Base-by-base conservation (phyloP, 2,329 filamentous ascomycete species). In the Sporothrix inflata region DNA sequence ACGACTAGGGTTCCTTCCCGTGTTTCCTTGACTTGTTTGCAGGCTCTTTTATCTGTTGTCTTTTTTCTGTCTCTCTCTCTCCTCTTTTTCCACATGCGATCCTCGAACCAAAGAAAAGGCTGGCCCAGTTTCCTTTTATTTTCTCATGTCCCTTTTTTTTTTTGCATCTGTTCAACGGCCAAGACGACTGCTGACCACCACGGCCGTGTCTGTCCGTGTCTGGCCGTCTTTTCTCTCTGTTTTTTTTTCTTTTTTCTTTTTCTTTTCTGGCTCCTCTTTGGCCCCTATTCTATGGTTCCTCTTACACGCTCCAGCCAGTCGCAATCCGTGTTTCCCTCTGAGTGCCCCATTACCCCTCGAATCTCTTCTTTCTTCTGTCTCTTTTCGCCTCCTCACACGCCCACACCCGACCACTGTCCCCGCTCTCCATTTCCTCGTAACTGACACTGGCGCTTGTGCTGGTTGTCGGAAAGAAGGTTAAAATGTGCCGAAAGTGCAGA, bases 401-500 rank as follows among this genome's bases (percentile, higher is more conserved):
- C n/a, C n/a, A 45, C 38, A 42, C 7, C 34, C 60, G 8, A 19
- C n/a, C 38, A n/a, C 27, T 24, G 61, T 16, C 47, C 47, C 47
- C 47, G 19, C 47, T 51, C 47, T 51, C 47, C 47, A 1, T 51
- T 51, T 12, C n/a, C 19, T 51, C 47, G 11, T 16, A 7, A 30
- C 24, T 57, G 24, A 24, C 7, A 34, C 53, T 30, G 53, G 27
- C 47, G 49, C 65, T 6, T 34, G 30, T 61, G 30, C 24, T 27
- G 21, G 45, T 24, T 55, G 19, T 55, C 67, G 67, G 67, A 69
- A 60, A 45, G 51, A 69, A 69, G 51, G 67, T 30, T 34, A 60
- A 57, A 69, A n/a, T 60, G 34, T 57, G 67, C 67, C 67, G 67
- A 60, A 51, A 45, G 21, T 8, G 21, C 12, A 12, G 8, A 38